Base-by-base conservation (phyloP, 2,329 filamentous ascomycete species). In the Chrysosporium keratinophilum region DNA sequence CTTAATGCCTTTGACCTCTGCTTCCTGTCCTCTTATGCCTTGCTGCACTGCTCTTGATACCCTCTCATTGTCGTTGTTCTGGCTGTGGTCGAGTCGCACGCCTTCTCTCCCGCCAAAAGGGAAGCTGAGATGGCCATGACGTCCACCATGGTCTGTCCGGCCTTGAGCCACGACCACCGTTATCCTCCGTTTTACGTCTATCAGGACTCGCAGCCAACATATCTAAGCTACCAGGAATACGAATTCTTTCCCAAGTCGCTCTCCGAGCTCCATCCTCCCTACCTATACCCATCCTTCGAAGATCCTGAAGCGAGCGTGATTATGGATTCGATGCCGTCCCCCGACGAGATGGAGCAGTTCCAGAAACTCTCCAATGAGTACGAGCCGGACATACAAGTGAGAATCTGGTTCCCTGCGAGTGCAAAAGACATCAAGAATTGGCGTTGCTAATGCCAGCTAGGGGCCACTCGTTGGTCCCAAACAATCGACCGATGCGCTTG, bases 391-490 rank as follows among this genome's bases (percentile, higher is more conserved):
- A 67, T 76, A 50, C 74, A 75, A 59, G 80, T 82, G 68, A 68
- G 75, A 50, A 20, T 1, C 17, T 28, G 28, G n/a, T 2, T 10
- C 10, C 1, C 19, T n/a, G 23, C 43, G 7, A 7, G 23, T 28
- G 23, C 39, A 5, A 3, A 9, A 19, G n/a, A 10, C 2, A 28
- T 20, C 5, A 14, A 19, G 39, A 40, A 37, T 14, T 48, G 23
- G 39, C 28, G 6, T 39, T 37, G 39, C 52, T 54, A 42, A 54
- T 37, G 20, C 14, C 11, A 59, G 52, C 59, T 65, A 96, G 91
- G 89, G 88, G 54, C 87, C 88, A 57, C 76, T 90, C 48, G 85
- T 97, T 60, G 87, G 88, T 63, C 78, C 84, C 57, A 87, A 86
- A 70, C 81, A 82, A 64, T 80, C 86, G 50, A 94, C 84, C 70